Conservation (phyloP, 2,329 filamentous ascomycete species). For the Pseudogymnoascus sp. region DNA sequence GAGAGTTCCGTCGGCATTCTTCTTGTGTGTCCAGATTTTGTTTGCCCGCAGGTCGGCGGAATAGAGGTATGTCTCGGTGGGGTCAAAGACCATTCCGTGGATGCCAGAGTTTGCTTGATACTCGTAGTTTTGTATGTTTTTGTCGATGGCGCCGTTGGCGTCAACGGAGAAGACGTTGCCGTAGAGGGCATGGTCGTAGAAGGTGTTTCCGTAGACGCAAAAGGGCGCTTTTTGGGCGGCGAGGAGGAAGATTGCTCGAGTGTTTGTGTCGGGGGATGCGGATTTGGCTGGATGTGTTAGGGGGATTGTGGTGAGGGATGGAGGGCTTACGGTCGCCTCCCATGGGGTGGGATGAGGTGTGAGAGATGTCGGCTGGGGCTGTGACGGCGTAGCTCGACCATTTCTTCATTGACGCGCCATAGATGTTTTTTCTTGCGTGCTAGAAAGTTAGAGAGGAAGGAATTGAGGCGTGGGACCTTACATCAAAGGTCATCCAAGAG, state of each 20-base stretch:
- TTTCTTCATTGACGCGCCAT: slow-evolving; percentile 88
- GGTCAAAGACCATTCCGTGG: slow-evolving; percentile 77
- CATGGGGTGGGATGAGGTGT: slow-evolving; percentile 68
- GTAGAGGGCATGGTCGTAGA: slow-evolving; percentile 77
- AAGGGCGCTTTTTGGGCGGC: slow-evolving; percentile 71
- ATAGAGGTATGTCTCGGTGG: slow-evolving; percentile 67
- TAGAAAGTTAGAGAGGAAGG: slow-evolving; percentile 31
- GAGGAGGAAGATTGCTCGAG: slow-evolving; percentile 81
- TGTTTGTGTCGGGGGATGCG: slow-evolving; percentile 64
- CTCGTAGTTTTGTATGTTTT: slow-evolving; percentile 65
- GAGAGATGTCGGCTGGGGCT: slow-evolving; percentile 67
- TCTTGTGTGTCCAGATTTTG: slow-evolving; percentile 78
- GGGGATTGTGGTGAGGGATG: slow-evolving; percentile 6
- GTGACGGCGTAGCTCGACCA: slow-evolving; percentile 77
- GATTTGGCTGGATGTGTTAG: slow-evolving; percentile 45
- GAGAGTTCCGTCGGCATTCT: slow-evolving; percentile 54
- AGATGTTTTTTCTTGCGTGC: slow-evolving; percentile 77
- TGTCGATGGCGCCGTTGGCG: slow-evolving; percentile 46
- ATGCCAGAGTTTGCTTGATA: slow-evolving; percentile 65
- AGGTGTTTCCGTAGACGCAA: slow-evolving; percentile 81
- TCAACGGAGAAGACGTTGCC: slow-evolving; percentile 69
- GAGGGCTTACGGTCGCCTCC: slow-evolving; percentile 60
- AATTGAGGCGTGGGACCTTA: slow-evolving; percentile 37
- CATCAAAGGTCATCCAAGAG: slow-evolving; percentile 88
- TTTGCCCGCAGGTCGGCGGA: slow-evolving; percentile 71